Base-by-base conservation (phyloP, 805 yeast species). In the Metschnikowia hibisci region DNA sequence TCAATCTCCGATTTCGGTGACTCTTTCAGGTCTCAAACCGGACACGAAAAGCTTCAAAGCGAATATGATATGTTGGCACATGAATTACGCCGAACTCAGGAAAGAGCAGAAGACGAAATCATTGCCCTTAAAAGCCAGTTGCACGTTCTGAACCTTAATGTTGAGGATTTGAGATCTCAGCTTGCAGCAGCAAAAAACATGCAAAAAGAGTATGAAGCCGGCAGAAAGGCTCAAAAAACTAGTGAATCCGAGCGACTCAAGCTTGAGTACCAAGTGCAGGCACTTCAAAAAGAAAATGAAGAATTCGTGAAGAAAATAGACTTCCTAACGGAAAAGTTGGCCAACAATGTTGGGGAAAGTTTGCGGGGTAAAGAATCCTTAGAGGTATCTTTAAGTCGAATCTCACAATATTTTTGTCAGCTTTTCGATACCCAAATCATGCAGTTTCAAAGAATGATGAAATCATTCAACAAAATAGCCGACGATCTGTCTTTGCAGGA, bases 401-500 rank as follows among this genome's bases (percentile, higher is more conserved):
- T 71, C 41, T 71, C 74, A 35, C 57, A 67, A 34, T 75, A 74
- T 27, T 68, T 71, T 42, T 66, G 68, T 23, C 74, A 68, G 32
- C 45, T 80, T 3, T 59, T 68, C 11, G 60, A 57, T 4, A 50
- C 63, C 8, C 79, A 77, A 43, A 56, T 77, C 2, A 60, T 66
- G 4, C 76, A 74, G 46, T 71, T 80, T 34, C 70, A 74, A 11
- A 77, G 69, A 47, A 56, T 80, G n/a, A 63, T 81, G 32, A 62
- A 65, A 14, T 67, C 77, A 1, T 73, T 81, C 44, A 71, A 75
- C 31, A 73, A 74, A 48, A 71, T 82, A 2, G 68, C 83, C 3
- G 87, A 83, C 46, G 76, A 75, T 41, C 54, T 68, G 3, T 81
- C 87, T 0, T 69, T 81, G 13, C 64, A 66, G n/a, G 85, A 80